phyloP scores from a whole-genome alignment of 805 yeast species.

The Lipomyces kockii region DNA sequence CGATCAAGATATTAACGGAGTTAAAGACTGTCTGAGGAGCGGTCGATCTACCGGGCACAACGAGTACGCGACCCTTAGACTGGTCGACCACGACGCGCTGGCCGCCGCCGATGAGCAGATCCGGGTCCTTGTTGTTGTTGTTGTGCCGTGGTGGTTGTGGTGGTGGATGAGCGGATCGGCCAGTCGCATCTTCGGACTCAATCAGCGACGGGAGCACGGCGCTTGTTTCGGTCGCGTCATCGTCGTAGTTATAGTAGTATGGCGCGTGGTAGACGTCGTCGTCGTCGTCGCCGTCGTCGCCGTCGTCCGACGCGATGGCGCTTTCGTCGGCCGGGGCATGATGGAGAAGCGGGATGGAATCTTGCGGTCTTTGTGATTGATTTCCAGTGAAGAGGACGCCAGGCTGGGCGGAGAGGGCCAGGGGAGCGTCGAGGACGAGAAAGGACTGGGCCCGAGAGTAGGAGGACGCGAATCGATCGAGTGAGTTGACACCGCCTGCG shows the following conservation, averaged over 20 bases:
- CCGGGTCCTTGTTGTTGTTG: no score
- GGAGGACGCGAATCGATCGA: constrained; percentile 80
- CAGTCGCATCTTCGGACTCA: no score
- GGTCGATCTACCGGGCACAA: constrained; percentile 81
- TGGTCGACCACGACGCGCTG: constrained; percentile 51
- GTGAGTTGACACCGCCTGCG: constrained; percentile 61
- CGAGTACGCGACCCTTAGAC: constrained; percentile 67
- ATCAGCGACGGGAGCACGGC: no score
- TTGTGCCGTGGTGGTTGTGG: no score
- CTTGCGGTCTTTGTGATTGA: no score
- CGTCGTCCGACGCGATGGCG: background rate
- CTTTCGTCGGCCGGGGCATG: constrained; percentile 41
- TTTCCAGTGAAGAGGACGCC: no score
- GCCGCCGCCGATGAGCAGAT: no score
- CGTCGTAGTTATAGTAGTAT: background rate
- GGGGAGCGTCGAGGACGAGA: constrained; percentile 57
- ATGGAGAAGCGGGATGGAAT: constrained; percentile 58
- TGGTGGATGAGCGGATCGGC: no score
- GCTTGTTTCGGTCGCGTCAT: background rate
- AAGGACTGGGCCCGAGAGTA: constrained; percentile 78
- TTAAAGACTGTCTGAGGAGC: constrained; percentile 73
- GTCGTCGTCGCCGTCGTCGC: constrained; percentile 10
- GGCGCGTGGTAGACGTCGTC: constrained; percentile 1
- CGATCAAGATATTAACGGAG: constrained; percentile 67
- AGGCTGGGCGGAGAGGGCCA: constrained; percentile 58